These are phyloP conservation scores for Ophiorrhiza pumila DNA, from an alignment of 257 asterid species.

Conservation along the genomic window DNA sequence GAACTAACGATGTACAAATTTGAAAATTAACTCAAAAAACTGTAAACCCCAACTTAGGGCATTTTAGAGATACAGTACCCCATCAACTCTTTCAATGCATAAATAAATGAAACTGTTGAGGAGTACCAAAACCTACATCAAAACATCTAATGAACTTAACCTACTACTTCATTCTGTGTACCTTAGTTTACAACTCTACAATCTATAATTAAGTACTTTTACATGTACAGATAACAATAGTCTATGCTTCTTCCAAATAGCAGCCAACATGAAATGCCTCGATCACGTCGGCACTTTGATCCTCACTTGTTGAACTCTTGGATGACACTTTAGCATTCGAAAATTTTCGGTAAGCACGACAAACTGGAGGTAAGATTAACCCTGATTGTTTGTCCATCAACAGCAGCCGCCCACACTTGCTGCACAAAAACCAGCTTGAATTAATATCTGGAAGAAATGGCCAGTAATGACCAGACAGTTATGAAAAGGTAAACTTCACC, in stretches of 20 bases:
- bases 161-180: background rate
- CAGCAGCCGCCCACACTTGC: constrained; percentile 78
- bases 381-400: constrained; percentile 79
- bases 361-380: constrained; percentile 69
- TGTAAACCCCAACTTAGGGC: no score
- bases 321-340: constrained; percentile 29
- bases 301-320: constrained; percentile 30
- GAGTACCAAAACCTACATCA: no score
- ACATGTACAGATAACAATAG: background rate
- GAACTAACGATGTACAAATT: no score
- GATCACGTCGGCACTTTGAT: constrained; percentile 30
- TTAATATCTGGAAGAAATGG: background rate
- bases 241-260: constrained; percentile 50
- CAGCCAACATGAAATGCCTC: constrained; percentile 70
- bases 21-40: no score
- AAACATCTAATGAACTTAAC: no score
- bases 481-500: constrained; percentile 32
- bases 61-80: no score
- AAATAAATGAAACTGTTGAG: no score
- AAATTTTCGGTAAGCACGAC: constrained; percentile 54
- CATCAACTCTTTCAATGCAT: no score
- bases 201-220: background rate
- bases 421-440: constrained; percentile 27
- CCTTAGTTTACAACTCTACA: background rate
- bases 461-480: background rate